Conservation (phyloP, 2,329 filamentous ascomycete species). For the Trichoderma sp. region DNA sequence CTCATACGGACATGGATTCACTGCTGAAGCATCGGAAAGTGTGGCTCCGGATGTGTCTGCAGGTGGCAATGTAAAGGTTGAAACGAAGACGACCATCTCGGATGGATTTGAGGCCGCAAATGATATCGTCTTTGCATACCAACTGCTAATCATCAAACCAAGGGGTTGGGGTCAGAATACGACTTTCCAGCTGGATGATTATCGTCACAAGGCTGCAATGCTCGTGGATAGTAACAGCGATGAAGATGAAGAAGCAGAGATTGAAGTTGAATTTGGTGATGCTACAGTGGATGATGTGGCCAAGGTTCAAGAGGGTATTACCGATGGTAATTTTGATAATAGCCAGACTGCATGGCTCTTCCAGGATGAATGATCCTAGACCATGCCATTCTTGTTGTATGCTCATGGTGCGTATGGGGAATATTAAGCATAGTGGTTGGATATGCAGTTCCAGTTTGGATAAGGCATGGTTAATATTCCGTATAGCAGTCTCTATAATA, state of each 20-base stretch:
- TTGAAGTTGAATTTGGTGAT: background rate
- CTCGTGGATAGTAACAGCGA: background rate
- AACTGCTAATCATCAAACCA: background rate
- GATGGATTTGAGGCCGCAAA: background rate
- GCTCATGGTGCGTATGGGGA: no score
- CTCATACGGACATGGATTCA: no score
- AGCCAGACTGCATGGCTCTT: background rate
- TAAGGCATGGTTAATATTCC: background rate
- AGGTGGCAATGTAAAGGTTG: background rate
- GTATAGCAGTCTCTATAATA: background rate
- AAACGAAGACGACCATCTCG: background rate
- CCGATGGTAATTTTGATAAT: background rate
- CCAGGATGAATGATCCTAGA: background rate
- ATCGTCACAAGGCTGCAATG: background rate
- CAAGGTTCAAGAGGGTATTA: background rate
- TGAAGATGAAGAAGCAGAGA: background rate
- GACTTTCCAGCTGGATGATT: background rate
- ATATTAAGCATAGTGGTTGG: no score
- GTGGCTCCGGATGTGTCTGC: background rate
- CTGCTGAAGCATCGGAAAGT: background rate
- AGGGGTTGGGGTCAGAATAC: background rate
- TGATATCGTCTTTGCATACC: background rate
- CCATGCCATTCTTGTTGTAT: no score
- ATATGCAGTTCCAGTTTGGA: background rate
- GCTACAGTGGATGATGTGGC: background rate